Conservation (phyloP, 768 basidiomycete species). For the Botryobasidium botryosum region DNA sequence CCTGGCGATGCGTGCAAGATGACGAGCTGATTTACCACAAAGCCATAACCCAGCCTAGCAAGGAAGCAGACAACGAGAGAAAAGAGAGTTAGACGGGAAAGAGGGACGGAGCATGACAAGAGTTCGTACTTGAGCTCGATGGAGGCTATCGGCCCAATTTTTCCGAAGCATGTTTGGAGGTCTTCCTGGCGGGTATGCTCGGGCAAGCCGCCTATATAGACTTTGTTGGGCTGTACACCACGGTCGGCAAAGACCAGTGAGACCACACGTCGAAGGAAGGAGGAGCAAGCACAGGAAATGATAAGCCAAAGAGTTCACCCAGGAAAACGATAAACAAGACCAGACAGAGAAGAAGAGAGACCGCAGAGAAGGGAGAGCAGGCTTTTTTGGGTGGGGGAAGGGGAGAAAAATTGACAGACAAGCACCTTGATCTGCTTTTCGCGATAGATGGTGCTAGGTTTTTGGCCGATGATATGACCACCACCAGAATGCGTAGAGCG, state of each 20-base stretch:
- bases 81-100: not conserved
- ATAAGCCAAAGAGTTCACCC: too few species aligned
- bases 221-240: constrained; percentile 78
- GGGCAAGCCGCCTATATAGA: constrained; percentile 81
- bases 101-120: not conserved
- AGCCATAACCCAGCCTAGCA: constrained; percentile 67
- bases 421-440: constrained; percentile 82
- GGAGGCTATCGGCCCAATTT: constrained; percentile 56
- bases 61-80: constrained; percentile 7
- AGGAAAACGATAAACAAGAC: constrained; percentile 4
- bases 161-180: constrained; percentile 70
- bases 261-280: too few species aligned
- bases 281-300: too few species aligned
- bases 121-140: constrained; percentile 71
- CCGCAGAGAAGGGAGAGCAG: constrained; percentile 17
- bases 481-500: too few species aligned
- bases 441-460: constrained; percentile 19
- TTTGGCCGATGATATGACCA: too few species aligned
- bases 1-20: not conserved
- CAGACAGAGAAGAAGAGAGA: constrained; percentile 10
- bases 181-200: constrained; percentile 78
- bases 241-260: constrained; percentile 44
- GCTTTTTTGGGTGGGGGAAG: too few species aligned
- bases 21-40: constrained; percentile 47
- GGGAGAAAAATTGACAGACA: constrained; percentile 33